Conservation (phyloP, 176 grass and related monocot genomes). For the bread wheat (Triticum aestivum) region DNA sequence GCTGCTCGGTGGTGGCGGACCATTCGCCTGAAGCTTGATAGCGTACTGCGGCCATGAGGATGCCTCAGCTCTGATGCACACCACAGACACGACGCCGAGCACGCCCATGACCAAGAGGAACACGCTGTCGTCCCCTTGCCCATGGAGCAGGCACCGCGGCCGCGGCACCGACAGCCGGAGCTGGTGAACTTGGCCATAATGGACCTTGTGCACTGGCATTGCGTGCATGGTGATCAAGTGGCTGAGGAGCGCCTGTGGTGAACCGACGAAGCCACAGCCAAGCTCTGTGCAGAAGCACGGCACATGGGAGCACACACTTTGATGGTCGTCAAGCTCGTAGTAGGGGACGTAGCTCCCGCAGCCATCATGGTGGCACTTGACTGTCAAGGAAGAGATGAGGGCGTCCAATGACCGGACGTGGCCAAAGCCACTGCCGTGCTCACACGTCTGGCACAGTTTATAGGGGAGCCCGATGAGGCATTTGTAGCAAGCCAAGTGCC, state of each 20-base stretch:
- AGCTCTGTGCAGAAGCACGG: not conserved
- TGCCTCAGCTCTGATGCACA: not conserved
- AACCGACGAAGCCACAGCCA: not conserved
- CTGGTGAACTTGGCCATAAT: not conserved
- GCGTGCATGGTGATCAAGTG: not conserved
- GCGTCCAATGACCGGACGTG: not conserved
- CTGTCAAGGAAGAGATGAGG: not conserved
- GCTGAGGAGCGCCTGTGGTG: not conserved
- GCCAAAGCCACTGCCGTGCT: not conserved
- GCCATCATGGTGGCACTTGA: not conserved
- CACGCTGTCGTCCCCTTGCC: not conserved
- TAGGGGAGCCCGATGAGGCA: not conserved
- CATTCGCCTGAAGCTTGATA: not conserved
- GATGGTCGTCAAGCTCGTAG: not conserved
- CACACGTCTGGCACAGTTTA: not conserved
- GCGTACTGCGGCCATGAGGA: not conserved
- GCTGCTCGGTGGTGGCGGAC: not conserved
- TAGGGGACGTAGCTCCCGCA: not conserved
- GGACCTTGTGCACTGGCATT: not conserved
- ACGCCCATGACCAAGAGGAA: not conserved
- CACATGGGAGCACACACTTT: not conserved
- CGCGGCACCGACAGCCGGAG: not conserved
- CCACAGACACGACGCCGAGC: not conserved
- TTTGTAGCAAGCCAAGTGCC: constrained; percentile 16
- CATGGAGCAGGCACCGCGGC: not conserved